Conservation (phyloP, 2,329 filamentous ascomycete genomes). For the Ceratocystiopsis brevicomis region DNA sequence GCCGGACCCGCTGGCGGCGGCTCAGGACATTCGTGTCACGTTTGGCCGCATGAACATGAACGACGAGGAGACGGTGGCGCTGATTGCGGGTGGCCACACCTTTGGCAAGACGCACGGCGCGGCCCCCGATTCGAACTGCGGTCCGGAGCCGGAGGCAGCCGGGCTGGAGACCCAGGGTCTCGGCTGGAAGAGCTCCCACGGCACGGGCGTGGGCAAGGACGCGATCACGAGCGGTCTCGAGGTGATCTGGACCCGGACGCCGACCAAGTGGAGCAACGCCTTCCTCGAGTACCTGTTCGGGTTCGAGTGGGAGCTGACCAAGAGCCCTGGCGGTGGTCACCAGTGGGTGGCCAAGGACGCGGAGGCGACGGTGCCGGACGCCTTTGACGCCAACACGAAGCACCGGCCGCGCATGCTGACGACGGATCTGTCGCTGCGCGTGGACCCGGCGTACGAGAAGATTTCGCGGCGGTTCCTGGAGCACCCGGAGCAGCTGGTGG, state of each 20-base stretch:
- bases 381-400: conserved; percentile 52
- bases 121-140: conserved; percentile 41
- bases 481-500: conserved; percentile 47
- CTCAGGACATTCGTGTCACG: conserved; percentile 52
- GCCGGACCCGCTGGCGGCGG: conserved; percentile 50
- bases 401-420: conserved; percentile 61
- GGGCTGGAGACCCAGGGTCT: conserved; percentile 47
- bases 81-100: conserved; percentile 61
- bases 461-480: conserved; percentile 52
- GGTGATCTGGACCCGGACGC: conserved; percentile 62
- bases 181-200: conserved; percentile 49
- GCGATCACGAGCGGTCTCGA: conserved; percentile 61
- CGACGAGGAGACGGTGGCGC: conserved; percentile 61
- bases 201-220: conserved; percentile 48
- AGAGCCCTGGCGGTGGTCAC: conserved; percentile 57
- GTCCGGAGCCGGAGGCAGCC: conserved; percentile 47
- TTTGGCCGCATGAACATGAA: conserved; percentile 71
- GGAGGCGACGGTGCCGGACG: conserved; percentile 49
- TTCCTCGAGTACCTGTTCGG: conserved; percentile 62
- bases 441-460: conserved; percentile 57
- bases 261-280: conserved; percentile 56
- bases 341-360: conserved; percentile 59
- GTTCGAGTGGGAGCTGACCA: conserved; percentile 59
- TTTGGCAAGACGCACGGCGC: conserved; percentile 73
- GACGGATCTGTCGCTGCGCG: conserved; percentile 52